A percentile compares a stretch with the other conserved stretches of the same genome.
Conservation (phyloP, 345 rosid species). For the Boechera retrofracta region DNA sequence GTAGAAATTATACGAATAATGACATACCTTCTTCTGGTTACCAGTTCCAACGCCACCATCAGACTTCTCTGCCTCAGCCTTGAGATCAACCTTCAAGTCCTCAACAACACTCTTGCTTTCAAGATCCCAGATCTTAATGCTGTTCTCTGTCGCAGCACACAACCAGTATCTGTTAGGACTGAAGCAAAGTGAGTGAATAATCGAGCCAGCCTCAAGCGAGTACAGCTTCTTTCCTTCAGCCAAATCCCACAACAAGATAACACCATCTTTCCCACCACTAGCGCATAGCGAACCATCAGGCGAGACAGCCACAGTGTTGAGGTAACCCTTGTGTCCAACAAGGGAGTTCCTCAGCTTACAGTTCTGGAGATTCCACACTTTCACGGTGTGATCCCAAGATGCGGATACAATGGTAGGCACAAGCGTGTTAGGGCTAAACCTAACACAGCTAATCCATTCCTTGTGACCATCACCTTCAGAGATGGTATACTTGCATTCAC, state of each 20-base stretch:
- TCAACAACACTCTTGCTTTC: conserved; percentile 91
- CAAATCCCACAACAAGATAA: conserved; percentile 77
- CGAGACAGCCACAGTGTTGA: conserved; percentile 78
- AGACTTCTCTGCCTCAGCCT: conserved; percentile 79
- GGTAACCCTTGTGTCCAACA: conserved; percentile 68
- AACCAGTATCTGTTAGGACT: conserved; percentile 95
- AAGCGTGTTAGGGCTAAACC: conserved; percentile 79
- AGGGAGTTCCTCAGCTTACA: conserved; percentile 72
- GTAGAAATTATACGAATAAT: neutral
- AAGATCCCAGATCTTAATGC: conserved; percentile 92
- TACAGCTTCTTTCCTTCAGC: conserved; percentile 83
- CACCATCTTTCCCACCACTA: conserved; percentile 82
- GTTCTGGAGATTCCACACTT: conserved; percentile 86
- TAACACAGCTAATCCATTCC: conserved; percentile 95
- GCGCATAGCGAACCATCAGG: conserved; percentile 85
- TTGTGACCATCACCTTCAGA: conserved; percentile 75
- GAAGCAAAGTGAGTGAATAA: conserved; percentile 78
- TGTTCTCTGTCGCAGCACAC: conserved; percentile 82
- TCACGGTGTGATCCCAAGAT: conserved; percentile 78
- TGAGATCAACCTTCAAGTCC: conserved; percentile 87
- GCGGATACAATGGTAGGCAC: conserved; percentile 92
- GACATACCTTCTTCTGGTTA: conserved; percentile 68
- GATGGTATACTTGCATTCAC: conserved; percentile 98
- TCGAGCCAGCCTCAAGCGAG: conserved; percentile 70
- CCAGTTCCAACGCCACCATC: conserved; percentile 57